Evolutionary conservation across 768 basidiomycete species (phyloP).

Genomic region (Trametes gibbosa): DNA sequence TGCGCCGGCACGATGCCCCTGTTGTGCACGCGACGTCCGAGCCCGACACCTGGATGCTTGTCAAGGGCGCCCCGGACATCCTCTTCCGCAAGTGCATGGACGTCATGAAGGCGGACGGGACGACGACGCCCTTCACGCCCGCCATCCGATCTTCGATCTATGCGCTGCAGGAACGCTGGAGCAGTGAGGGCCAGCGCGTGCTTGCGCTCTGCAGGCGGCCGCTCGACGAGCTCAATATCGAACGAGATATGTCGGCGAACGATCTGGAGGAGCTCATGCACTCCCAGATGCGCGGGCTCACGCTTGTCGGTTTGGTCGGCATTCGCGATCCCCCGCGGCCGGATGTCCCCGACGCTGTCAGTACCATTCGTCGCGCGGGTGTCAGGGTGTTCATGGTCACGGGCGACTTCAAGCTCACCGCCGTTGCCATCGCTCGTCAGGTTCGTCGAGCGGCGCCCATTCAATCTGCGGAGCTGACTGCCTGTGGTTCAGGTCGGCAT

Average conservation of each 20-base stretch:
- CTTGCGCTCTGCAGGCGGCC: constrained; percentile 51
- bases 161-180: constrained; percentile 45
- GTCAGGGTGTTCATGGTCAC: constrained; percentile 66
- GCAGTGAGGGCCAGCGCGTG: constrained; percentile 58
- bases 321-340: constrained; percentile 58
- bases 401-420: constrained; percentile 59
- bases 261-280: constrained; percentile 44
- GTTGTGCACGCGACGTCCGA: not conserved
- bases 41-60: constrained; percentile 39
- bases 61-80: constrained; percentile 62
- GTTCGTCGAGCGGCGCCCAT: constrained; percentile 44
- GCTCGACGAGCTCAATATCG: constrained; percentile 34
- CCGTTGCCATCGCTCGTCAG: constrained; percentile 59
- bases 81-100: constrained; percentile 40
- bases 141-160: constrained; percentile 30
- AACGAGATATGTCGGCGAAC: constrained; percentile 28
- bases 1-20: constrained; percentile 18
- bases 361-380: constrained; percentile 51
- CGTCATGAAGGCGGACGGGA: constrained; percentile 36
- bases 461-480: not conserved
- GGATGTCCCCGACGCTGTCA: constrained; percentile 52
- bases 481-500: constrained; percentile 37
- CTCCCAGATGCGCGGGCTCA: constrained; percentile 43
- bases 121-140: constrained; percentile 31
- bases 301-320: constrained; percentile 57